phyloP scores from a whole-genome alignment of 768 basidiomycete genomes.

The Tylopilus balloui region DNA sequence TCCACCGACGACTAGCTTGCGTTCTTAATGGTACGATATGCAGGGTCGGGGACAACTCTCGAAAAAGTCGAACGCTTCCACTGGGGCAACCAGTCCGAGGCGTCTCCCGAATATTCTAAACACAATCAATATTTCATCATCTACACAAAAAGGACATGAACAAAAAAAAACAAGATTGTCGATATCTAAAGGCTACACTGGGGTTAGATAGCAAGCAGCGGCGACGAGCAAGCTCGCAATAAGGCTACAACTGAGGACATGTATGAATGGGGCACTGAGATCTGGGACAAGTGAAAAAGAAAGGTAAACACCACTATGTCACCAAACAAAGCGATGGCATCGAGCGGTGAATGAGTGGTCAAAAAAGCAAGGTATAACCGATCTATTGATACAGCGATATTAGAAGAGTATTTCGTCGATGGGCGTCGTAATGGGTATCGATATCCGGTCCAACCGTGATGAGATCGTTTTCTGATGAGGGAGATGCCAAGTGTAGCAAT shows the following conservation, averaged over 20 bases:
- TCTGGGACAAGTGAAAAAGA: neutral
- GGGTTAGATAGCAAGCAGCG: neutral
- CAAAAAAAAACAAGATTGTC: neutral
- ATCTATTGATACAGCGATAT: neutral
- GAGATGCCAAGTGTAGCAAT: neutral
- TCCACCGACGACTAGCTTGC: too few species aligned
- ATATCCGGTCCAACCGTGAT: neutral
- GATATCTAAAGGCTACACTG: neutral
- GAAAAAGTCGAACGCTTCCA: too few species aligned
- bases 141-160: too few species aligned
- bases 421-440: neutral
- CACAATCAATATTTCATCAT: too few species aligned
- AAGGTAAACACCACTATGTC: too few species aligned
- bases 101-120: too few species aligned
- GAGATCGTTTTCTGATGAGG: neutral
- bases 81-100: too few species aligned
- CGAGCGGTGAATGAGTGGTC: neutral
- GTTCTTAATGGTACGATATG: too few species aligned
- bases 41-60: too few species aligned
- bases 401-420: neutral
- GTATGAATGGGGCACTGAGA: neutral
- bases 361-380: neutral
- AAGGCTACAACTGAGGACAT: neutral
- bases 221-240: neutral
- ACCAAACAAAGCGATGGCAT: neutral